Conservation (phyloP, 176 grass and related monocot species). For the Zoysia japonica region DNA sequence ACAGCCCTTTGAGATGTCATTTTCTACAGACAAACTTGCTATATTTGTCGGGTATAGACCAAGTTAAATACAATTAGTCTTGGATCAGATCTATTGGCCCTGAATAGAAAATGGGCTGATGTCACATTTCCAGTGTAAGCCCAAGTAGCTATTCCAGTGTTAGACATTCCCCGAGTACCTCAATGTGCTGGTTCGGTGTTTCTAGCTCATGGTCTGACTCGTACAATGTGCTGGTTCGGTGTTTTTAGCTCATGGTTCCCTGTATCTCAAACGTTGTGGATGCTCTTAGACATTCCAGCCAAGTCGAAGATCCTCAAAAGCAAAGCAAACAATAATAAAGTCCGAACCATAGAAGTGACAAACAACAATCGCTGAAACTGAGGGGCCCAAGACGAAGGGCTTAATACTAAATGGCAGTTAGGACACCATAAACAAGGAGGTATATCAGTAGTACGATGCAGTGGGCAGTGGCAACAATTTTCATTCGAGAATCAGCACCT, state of each 20-base stretch:
- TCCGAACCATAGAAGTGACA: background rate
- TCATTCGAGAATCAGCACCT: background rate
- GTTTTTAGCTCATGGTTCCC: too few species aligned
- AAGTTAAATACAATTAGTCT: slow-evolving; percentile 24
- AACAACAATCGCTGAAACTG: background rate
- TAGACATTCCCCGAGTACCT: too few species aligned
- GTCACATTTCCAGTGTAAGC: slow-evolving; percentile 24
- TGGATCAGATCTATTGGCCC: slow-evolving; percentile 33
- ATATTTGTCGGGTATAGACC: slow-evolving; percentile 23
- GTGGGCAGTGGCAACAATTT: background rate
- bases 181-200: too few species aligned
- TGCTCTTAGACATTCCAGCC: background rate
- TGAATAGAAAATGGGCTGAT: slow-evolving; percentile 29
- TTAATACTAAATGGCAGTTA: too few species aligned
- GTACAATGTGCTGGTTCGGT: too few species aligned
- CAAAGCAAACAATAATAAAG: background rate
- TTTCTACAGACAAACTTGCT: slow-evolving; percentile 29
- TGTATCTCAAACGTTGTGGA: too few species aligned
- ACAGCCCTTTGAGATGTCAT: slow-evolving; percentile 26
- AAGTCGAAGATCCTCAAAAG: background rate
- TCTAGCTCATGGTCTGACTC: too few species aligned
- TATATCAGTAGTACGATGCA: background rate
- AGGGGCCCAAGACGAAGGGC: too few species aligned
- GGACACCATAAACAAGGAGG: background rate
- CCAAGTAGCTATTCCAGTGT: slow-evolving; percentile 2